These are phyloP conservation scores for Camelina laxa DNA, from an alignment of 345 rosid genomes.

Conservation along the genomic window DNA sequence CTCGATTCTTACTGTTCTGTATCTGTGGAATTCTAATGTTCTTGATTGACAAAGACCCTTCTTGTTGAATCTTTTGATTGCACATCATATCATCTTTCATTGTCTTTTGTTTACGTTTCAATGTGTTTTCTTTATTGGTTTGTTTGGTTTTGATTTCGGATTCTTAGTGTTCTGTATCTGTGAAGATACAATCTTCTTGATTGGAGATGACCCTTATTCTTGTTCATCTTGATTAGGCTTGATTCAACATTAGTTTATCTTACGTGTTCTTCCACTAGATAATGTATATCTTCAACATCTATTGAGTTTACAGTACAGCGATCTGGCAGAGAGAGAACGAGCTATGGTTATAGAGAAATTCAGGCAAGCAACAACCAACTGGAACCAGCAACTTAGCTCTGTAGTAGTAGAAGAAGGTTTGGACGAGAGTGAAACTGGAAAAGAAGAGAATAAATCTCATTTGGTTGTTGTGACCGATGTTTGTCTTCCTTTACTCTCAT, in stretches of 20 bases:
- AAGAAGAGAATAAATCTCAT: constrained; percentile 60
- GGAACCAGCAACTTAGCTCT: constrained; percentile 65
- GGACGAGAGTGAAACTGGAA: constrained; percentile 46
- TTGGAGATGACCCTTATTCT: background rate
- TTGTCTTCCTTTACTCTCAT: constrained; percentile 72
- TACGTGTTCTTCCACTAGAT: background rate
- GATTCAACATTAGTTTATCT: background rate
- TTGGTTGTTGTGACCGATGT: constrained; percentile 78
- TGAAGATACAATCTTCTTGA: background rate
- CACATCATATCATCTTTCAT: background rate
- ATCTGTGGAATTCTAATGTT: background rate
- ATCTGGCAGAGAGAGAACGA: constrained; percentile 69
- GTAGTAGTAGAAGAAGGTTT: constrained; percentile 44
- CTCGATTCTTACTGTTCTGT: background rate
- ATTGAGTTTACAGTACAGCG: constrained; percentile 64
- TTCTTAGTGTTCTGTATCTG: background rate
- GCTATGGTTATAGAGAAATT: constrained; percentile 59
- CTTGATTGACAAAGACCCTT: background rate
- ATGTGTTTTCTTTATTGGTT: background rate
- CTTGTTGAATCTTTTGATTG: background rate
- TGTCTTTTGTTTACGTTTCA: background rate
- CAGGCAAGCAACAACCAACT: constrained; percentile 55
- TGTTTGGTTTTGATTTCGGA: background rate
- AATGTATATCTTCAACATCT: background rate
- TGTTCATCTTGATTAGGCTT: background rate